Conservation (phyloP, 148 eudicot species). For the Dysphania ambrosioides region DNA sequence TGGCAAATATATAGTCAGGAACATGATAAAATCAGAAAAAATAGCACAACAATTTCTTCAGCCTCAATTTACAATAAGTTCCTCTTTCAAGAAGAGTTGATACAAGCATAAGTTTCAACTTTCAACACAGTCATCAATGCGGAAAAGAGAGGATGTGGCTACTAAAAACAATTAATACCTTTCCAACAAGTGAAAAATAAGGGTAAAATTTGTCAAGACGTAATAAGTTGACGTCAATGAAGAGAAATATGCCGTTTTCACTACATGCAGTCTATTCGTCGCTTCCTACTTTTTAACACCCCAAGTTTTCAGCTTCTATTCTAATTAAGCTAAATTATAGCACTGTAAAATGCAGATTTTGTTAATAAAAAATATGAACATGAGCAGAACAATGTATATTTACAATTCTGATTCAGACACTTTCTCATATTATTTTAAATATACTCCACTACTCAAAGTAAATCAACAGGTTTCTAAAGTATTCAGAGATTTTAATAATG, state of each 20-base stretch:
- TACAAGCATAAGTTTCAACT: background rate
- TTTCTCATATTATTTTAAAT: background rate
- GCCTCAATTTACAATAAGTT: too few species aligned
- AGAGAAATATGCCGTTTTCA: background rate
- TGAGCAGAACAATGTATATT: too few species aligned
- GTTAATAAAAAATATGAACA: too few species aligned
- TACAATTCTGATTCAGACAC: background rate
- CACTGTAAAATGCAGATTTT: too few species aligned
- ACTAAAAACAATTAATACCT: conserved; percentile 4
- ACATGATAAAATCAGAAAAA: conserved; percentile 15
- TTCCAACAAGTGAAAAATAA: conserved; percentile 5
- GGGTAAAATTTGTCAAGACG: background rate
- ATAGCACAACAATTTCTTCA: background rate
- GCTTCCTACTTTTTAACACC: background rate
- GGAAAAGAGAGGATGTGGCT: background rate
- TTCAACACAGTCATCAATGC: background rate
- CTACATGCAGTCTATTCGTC: background rate
- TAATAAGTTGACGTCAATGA: background rate
- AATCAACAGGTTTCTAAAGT: background rate
- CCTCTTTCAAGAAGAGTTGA: background rate
- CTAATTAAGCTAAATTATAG: too few species aligned
- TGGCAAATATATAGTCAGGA: conserved; percentile 26
- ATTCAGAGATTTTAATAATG: background rate
- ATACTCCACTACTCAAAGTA: background rate
- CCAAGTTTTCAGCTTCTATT: background rate